Evolutionary conservation across 2,329 filamentous ascomycete genomes (phyloP).

Genomic region (Phialocephala sp.): DNA sequence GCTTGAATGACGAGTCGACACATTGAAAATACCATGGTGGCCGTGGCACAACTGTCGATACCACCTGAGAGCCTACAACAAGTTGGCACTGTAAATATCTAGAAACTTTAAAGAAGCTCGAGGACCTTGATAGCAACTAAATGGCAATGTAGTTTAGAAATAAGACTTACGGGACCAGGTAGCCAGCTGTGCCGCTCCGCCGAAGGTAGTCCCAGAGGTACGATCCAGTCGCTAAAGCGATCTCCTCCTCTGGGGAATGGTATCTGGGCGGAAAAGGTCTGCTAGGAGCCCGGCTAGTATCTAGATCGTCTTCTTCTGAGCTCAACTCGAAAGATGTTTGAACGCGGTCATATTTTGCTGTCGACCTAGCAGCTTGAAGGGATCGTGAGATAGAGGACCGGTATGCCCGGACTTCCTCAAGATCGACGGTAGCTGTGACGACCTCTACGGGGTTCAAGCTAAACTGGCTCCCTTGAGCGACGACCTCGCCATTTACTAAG

Average conservation of each 20-base stretch:
- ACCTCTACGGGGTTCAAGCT: constrained; percentile 3
- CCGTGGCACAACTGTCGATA: constrained; percentile 64
- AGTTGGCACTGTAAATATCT: too few relatives aligned
- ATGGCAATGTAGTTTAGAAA: too few relatives aligned
- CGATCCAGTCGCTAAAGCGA: constrained; percentile 66
- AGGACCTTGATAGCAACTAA: too few relatives aligned
- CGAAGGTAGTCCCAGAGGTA: constrained; percentile 71
- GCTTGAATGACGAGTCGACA: constrained; percentile 61
- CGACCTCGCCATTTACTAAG: constrained; percentile 11
- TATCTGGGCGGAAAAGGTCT: constrained; percentile 41
- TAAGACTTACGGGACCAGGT: background rate
- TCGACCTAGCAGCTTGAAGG: constrained; percentile 13
- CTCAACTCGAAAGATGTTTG: background rate
- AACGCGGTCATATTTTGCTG: constrained; percentile 9
- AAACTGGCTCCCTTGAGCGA: constrained; percentile 14
- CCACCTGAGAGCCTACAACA: constrained; percentile 51
- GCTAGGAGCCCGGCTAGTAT: background rate
- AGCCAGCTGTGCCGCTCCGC: constrained; percentile 35
- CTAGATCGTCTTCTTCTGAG: constrained; percentile 7
- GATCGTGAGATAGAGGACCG: background rate
- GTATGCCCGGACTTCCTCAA: constrained; percentile 14
- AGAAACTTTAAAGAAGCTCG: too few relatives aligned
- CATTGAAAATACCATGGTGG: constrained; percentile 50
- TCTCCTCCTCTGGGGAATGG: constrained; percentile 69
- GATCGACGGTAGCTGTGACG: constrained; percentile 13